A percentile compares a stretch with the other conserved stretches of the same genome.
Evolutionary conservation across 768 basidiomycete species (phyloP).

Genomic region (Lactarius quietus): DNA sequence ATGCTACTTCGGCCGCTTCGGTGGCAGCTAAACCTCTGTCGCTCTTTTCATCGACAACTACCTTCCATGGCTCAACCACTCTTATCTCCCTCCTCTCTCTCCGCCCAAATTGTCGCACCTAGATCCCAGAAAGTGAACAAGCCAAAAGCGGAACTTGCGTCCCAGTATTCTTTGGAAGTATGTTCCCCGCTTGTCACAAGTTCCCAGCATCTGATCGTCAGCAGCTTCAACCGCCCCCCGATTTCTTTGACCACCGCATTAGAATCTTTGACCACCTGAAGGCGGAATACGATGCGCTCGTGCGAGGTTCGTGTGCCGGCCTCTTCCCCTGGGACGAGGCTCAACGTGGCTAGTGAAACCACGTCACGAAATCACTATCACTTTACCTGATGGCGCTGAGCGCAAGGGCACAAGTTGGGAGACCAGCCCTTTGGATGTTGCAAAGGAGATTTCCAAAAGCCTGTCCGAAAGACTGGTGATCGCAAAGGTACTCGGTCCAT

Average conservation of each 20-base stretch:
- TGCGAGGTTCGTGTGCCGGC: slow-evolving; percentile 54
- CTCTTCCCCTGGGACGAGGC: neutral
- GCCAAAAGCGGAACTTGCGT: slow-evolving; percentile 34
- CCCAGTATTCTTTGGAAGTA: slow-evolving; percentile 65
- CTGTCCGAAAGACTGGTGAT: slow-evolving; percentile 89
- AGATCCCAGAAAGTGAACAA: slow-evolving; percentile 46
- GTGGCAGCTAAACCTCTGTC: slow-evolving; percentile 17
- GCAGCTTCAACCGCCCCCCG: slow-evolving; percentile 78
- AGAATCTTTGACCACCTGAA: slow-evolving; percentile 87
- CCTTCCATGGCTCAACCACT: slow-evolving; percentile 50
- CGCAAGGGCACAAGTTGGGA: slow-evolving; percentile 89
- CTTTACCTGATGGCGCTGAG: slow-evolving; percentile 81
- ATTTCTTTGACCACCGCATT: slow-evolving; percentile 86
- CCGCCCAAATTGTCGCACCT: slow-evolving; percentile 38
- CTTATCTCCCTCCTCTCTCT: slow-evolving; percentile 49
- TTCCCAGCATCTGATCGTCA: slow-evolving; percentile 18
- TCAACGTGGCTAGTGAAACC: slow-evolving; percentile 57
- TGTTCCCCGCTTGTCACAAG: neutral
- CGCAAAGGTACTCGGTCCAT: slow-evolving; percentile 62
- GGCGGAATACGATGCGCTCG: slow-evolving; percentile 74
- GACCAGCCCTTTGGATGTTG: slow-evolving; percentile 89
- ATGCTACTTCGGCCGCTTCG: slow-evolving; percentile 22
- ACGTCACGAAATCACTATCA: slow-evolving; percentile 77
- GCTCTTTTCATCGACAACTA: slow-evolving; percentile 23
- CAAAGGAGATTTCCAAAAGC: slow-evolving; percentile 82